Base-by-base conservation (phyloP, 345 rosid genomes). In the Brassica nigra region DNA sequence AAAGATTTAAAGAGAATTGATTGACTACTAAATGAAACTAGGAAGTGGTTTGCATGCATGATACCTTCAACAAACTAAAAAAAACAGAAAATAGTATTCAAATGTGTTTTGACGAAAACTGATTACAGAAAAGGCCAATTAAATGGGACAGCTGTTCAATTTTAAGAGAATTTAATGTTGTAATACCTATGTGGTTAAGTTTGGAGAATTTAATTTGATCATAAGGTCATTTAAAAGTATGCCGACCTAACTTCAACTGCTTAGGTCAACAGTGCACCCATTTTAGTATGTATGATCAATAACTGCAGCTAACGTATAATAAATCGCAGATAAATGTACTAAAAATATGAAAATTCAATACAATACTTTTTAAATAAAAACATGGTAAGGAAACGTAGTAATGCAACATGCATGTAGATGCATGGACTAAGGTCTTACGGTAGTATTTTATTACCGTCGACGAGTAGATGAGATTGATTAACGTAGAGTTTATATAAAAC, bases 221-320 rank as follows among this genome's bases (percentile, higher is more conserved):
- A 36, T 42, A 62, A 54, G 31, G 55, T 39, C 80, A 31, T 30
- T 70, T 6, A 80, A 62, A 64, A 49, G 33, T 54, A 42, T 62
- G 66, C 57, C 74, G 75, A 80, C 79, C 79, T 28, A 74, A 52
- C 75, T 79, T 79, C 20, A 66, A 31, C 14, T 27, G 39, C 70
- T 61, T 30, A 8, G n/a, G 65, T 77, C 76, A 63, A 52, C 63
- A 44, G 14, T 47, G 44, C 81, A 63, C 71, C 54, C 23, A 63
- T 28, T 52, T 77, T 49, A 39, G 29, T 49, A 52, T 70, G 9
- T 36, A 66, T 70, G 3, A 65, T 29, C 47, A 49, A 49, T 49
- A 49, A 49, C 55, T 49, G 55, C 55, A 49, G 47, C 62, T 58
- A 52, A 71, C 65, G 76, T 54, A 49, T 49, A 63, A 62, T 49